Base-by-base conservation (phyloP, 148 eudicot genomes). In the Drosera capensis region DNA sequence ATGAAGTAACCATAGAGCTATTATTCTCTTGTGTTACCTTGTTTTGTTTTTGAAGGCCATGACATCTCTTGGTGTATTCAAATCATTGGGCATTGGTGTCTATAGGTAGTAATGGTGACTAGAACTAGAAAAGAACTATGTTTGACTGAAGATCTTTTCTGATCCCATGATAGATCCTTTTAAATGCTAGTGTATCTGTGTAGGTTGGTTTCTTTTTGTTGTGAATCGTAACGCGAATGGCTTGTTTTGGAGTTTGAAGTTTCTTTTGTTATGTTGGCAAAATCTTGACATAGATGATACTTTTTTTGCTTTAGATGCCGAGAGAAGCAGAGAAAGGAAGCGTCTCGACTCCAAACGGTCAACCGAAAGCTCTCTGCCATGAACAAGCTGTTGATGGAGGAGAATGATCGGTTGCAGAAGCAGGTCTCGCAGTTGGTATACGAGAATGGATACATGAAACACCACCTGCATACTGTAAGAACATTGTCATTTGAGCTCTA, bases 351-450 rank as follows among this genome's bases (percentile, higher is more conserved):
- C 59, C 72, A 66, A 58, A 61, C 72, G 3, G 78, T 72, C 1
- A 76, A 68, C 29, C 56, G 71, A 48, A 72, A 72, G 70, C 62
- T 76, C 50, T 16, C 49, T 51, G 78, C 82, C 25, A 76, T 76
- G 78, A 76, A 76, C 54, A 72, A 76, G 63, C 51, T 68, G 62
- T 52, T 76, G 56, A 72, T 72, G 82, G 82, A 72, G 43, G 78
- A 72, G 47, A 76, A 76, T 62, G 82, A 76, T 43, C 77, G 78
- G 42, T 60, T 76, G 34, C 78, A 72, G 46, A 76, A 76, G 53
- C 82, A 75, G 56, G 82, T 75, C 48, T 68, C 78, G 1, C 78
- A 68, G 14, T 46, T 75, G 54, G 82, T 76, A 14, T 76, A 69
- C 47, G 75, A 72, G 48, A 72, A 76, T 51, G 82, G 78, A 26